Evolutionary conservation across 2,329 filamentous ascomycete species (phyloP).

Genomic region (Botrytis deweyae): DNA sequence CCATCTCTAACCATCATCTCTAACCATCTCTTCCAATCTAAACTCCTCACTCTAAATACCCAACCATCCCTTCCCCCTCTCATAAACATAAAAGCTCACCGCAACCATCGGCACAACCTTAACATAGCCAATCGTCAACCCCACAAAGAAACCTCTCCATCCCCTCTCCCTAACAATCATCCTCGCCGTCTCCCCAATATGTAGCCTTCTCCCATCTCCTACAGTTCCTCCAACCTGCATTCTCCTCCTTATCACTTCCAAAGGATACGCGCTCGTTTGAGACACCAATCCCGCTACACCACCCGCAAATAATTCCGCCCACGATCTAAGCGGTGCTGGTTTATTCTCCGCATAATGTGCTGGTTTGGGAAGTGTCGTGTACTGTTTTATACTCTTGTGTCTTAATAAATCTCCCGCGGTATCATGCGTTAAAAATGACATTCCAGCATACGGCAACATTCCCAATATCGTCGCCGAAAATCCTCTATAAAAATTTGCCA

Average conservation of each 20-base stretch:
- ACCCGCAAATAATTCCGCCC: constrained; percentile 82
- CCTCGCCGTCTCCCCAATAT: constrained; percentile 74
- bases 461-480: constrained; percentile 87
- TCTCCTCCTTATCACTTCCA: constrained; percentile 85
- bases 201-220: constrained; percentile 78
- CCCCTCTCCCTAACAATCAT: constrained; percentile 77
- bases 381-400: constrained; percentile 61
- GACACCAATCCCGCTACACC: constrained; percentile 85
- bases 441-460: constrained; percentile 95
- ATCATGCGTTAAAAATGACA: constrained; percentile 95
- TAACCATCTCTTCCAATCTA: not conserved
- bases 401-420: constrained; percentile 83
- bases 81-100: constrained; percentile 64
- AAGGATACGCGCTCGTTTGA: constrained; percentile 88
- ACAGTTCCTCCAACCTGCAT: constrained; percentile 98
- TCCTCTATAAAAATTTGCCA: constrained; percentile 92
- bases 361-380: constrained; percentile 71
- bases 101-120: constrained; percentile 92
- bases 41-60: constrained; percentile 54
- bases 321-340: constrained; percentile 72
- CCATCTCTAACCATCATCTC: no score
- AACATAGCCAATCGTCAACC: constrained; percentile 89
- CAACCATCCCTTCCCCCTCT: constrained; percentile 61
- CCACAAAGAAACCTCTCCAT: constrained; percentile 82
- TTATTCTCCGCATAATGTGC: constrained; percentile 56